A percentile compares a stretch with the other conserved stretches of the same genome.
phyloP scores from a whole-genome alignment of 495 filamentous ascomycete genomes.

The Aspergillus heteromorphus region DNA sequence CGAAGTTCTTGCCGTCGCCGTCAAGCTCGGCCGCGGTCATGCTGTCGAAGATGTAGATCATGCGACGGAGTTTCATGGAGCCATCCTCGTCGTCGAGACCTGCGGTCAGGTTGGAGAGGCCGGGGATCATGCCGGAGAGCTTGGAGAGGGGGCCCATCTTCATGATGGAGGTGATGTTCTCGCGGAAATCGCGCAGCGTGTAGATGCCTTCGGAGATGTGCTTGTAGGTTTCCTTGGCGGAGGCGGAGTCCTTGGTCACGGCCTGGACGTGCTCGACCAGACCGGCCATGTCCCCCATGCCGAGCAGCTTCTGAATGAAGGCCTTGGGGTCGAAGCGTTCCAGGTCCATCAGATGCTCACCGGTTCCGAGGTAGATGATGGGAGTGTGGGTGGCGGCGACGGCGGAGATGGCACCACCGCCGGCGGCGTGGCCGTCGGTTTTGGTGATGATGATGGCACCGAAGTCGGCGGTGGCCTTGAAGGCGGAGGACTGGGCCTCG shows the following conservation, averaged over 20 bases:
- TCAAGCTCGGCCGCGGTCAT: slow-evolving; percentile 97
- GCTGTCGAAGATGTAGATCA: slow-evolving; percentile 98
- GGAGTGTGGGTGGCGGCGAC: slow-evolving; percentile 95
- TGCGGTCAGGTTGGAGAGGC: slow-evolving; percentile 84
- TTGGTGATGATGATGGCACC: slow-evolving; percentile 99
- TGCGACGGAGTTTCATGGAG: slow-evolving; percentile 83
- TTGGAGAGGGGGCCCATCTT: slow-evolving; percentile 98
- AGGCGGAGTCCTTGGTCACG: slow-evolving; percentile 74
- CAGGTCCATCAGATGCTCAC: slow-evolving; percentile 93
- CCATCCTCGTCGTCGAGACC: slow-evolving; percentile 97
- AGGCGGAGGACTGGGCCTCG: slow-evolving; percentile 88
- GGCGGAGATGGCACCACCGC: slow-evolving; percentile 96
- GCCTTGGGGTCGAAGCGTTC: slow-evolving; percentile 87
- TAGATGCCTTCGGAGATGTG: slow-evolving; percentile 96
- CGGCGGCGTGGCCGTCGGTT: slow-evolving; percentile 91
- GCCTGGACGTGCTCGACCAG: slow-evolving; percentile 95
- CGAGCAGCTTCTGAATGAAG: slow-evolving; percentile 86
- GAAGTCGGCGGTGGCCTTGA: slow-evolving; percentile 97
- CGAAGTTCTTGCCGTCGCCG: slow-evolving; percentile 88
- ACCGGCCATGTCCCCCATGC: slow-evolving; percentile 96
- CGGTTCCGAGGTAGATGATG: slow-evolving; percentile 96
- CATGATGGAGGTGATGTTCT: slow-evolving; percentile 97
- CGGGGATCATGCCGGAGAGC: slow-evolving; percentile 98
- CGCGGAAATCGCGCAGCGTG: slow-evolving; percentile 87
- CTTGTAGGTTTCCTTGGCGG: slow-evolving; percentile 96